phyloP scores from a whole-genome alignment of 1,139 yeast genomes.

The Protomyces macrosporus region DNA sequence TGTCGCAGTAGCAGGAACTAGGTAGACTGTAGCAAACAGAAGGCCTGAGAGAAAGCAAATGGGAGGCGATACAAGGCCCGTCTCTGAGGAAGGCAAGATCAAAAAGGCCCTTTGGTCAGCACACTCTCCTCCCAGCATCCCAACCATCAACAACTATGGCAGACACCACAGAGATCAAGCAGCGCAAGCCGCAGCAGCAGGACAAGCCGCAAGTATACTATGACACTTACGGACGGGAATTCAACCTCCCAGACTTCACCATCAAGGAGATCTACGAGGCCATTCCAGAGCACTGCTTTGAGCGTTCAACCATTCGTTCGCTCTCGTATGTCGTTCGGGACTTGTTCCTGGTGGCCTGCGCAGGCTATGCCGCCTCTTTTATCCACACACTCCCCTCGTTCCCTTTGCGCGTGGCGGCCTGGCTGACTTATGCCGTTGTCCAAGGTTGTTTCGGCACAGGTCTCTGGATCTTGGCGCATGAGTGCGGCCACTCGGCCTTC shows the following conservation, averaged over 20 bases:
- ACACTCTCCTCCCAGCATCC: too few species aligned
- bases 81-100: too few species aligned
- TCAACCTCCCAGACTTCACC: constrained; percentile 66
- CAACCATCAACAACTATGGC: neutral
- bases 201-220: constrained; percentile 12
- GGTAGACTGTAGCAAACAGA: too few species aligned
- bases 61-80: too few species aligned
- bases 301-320: constrained; percentile 55
- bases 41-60: too few species aligned
- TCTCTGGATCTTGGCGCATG: constrained; percentile 82
- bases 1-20: too few species aligned
- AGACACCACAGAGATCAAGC: constrained; percentile 6
- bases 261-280: constrained; percentile 67
- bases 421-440: constrained; percentile 53
- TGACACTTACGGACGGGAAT: constrained; percentile 50
- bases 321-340: constrained; percentile 64
- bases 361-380: constrained; percentile 51
- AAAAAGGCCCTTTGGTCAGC: too few species aligned
- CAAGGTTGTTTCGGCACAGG: constrained; percentile 74
- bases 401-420: constrained; percentile 49
- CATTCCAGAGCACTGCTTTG: constrained; percentile 71
- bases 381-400: constrained; percentile 51
- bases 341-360: constrained; percentile 49
- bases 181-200: constrained; percentile 1
- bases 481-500: constrained; percentile 85